Evolutionary conservation across 148 eudicot genomes (phyloP).

Genomic region (Simmondsia chinensis): DNA sequence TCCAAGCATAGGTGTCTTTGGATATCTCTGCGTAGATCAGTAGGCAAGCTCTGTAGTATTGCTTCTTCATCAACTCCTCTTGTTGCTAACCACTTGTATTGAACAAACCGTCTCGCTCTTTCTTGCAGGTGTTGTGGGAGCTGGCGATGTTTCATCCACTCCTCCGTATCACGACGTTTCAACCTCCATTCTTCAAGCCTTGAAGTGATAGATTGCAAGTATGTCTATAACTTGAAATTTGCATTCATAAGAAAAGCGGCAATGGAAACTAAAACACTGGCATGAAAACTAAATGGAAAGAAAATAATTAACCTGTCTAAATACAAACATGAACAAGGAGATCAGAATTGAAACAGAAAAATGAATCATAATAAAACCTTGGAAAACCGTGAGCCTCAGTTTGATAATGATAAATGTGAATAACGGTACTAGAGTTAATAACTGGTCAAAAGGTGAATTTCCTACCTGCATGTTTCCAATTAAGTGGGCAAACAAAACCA

Average conservation of each 20-base stretch:
- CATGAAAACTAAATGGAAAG: neutral
- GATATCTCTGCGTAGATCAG: slow-evolving; percentile 76
- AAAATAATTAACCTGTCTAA: too few species aligned
- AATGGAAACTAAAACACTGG: neutral
- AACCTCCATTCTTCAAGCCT: slow-evolving; percentile 96
- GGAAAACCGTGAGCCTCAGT: too few species aligned
- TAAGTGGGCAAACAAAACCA: slow-evolving; percentile 56
- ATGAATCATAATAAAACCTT: too few species aligned
- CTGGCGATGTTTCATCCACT: slow-evolving; percentile 91
- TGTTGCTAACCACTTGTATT: slow-evolving; percentile 87
- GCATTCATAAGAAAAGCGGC: slow-evolving; percentile 1
- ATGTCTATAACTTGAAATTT: slow-evolving; percentile 38
- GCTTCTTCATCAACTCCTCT: slow-evolving; percentile 80
- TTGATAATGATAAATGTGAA: too few species aligned
- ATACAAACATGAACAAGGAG: too few species aligned
- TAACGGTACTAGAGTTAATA: neutral
- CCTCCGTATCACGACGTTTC: slow-evolving; percentile 75
- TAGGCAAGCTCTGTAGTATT: slow-evolving; percentile 52
- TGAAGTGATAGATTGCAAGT: slow-evolving; percentile 72
- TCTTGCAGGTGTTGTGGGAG: slow-evolving; percentile 51
- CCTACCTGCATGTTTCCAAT: slow-evolving; percentile 76
- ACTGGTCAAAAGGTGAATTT: neutral
- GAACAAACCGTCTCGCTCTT: slow-evolving; percentile 62
- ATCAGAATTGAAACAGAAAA: too few species aligned
- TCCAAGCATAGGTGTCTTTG: slow-evolving; percentile 76